Evolutionary conservation across 805 yeast genomes (phyloP).

Genomic region (Zygoascus flipseniorum): DNA sequence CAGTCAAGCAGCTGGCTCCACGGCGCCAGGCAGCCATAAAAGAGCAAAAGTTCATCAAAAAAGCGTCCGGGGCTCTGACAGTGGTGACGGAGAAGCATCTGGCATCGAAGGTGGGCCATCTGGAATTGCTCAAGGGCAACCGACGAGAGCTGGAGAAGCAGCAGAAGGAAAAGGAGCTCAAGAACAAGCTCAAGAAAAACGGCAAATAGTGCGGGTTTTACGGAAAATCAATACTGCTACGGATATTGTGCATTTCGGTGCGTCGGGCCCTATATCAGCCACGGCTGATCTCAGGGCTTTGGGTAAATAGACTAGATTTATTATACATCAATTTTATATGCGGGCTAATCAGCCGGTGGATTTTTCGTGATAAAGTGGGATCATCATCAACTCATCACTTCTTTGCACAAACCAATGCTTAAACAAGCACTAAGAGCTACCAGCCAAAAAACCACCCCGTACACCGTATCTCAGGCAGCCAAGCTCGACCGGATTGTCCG

Average conservation of each 20-base stretch:
- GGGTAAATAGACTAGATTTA: background rate
- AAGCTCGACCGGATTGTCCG: slow-evolving; percentile 40
- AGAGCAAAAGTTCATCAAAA: slow-evolving; percentile 48
- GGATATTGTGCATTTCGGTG: background rate
- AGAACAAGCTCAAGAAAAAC: background rate
- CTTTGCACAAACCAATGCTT: slow-evolving; percentile 9
- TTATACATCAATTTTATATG: too few relatives aligned
- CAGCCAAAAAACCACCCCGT: slow-evolving; percentile 5
- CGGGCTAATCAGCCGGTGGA: too few relatives aligned
- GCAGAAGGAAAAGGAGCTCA: slow-evolving; percentile 35
- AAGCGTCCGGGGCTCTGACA: slow-evolving; percentile 45
- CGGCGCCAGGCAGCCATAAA: slow-evolving; percentile 47
- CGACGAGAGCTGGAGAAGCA: slow-evolving; percentile 71
- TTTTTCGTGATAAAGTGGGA: background rate
- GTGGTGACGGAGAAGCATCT: slow-evolving; percentile 74
- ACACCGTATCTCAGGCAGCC: slow-evolving; percentile 18
- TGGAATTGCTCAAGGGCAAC: slow-evolving; percentile 84
- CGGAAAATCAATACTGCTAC: background rate
- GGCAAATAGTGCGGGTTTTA: background rate
- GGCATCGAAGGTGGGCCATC: slow-evolving; percentile 87
- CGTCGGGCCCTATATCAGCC: background rate
- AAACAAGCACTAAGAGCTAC: slow-evolving; percentile 18
- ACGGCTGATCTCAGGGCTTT: background rate
- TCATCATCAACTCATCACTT: background rate
- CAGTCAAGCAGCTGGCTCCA: slow-evolving; percentile 65